Evolutionary conservation across 768 basidiomycete species (phyloP), one percentile per base, ranked within the genome.

Genomic region (Leucocoprinus birnbaumii): DNA sequence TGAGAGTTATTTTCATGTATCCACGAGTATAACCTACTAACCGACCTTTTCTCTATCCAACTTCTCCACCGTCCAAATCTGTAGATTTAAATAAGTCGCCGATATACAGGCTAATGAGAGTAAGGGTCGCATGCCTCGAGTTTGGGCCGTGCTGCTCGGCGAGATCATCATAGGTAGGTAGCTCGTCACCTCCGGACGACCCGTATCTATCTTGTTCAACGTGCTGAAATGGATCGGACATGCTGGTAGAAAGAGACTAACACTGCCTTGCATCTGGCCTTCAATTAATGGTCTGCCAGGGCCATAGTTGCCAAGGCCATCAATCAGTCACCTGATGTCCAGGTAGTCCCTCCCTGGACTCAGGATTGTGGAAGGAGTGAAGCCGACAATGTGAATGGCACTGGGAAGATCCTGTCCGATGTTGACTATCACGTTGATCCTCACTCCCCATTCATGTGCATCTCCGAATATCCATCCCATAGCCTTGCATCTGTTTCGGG

Each of bases 1-100:
- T 18, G 45, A 38, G 43, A 21, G 22, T 52, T 26, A 53, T 31
- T 49, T 37, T 21, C 45, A 48, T n/a, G 34, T n/a, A 53, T 26
- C 26, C 21, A 47, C 7, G 51, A 4, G 24, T n/a, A 46, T 46
- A n/a, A 38, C 34, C 10, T 3, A 27, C 5, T 6, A 34, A 58
- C 71, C 47, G 59, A 86, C 90, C 91, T 80, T 69, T 93, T 94
- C 73, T 94, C 91, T 53, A 94, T 88, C 91, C 91, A 94, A 5
- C 84, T 83, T 65, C 79, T 81, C 91, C 91, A 94, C 55, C 91
- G 76, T 18, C 91, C 91, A 62, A 93, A 93, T 63, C 91, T 93
- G 61, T n/a, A n/a, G n/a, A n/a, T n/a, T n/a, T n/a, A n/a, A n/a
- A n/a, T n/a, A n/a, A n/a, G n/a, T n/a, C n/a, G n/a, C n/a, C n/a